phyloP scores from a whole-genome alignment of 2,329 filamentous ascomycete genomes.

The Monosporascus sp. region DNA sequence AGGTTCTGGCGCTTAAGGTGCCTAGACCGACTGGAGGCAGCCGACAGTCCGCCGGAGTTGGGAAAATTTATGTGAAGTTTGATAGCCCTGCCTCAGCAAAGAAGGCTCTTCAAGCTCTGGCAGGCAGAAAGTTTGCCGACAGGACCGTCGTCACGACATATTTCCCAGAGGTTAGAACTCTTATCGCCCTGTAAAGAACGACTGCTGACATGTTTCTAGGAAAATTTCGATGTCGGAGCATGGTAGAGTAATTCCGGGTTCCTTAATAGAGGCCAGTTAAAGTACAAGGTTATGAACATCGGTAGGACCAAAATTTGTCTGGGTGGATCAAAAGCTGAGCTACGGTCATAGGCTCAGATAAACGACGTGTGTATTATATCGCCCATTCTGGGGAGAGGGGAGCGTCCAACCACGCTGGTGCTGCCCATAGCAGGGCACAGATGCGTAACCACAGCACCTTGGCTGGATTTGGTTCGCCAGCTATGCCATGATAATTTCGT shows the following conservation, averaged over 20 bases:
- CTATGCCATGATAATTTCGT: background rate
- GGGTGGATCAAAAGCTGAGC: background rate
- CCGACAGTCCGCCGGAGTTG: constrained; percentile 81
- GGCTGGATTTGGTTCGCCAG: background rate
- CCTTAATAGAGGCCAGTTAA: background rate
- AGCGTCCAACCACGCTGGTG: background rate
- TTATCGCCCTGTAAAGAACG: background rate
- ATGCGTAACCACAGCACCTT: background rate
- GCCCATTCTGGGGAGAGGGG: background rate
- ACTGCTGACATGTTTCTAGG: constrained; percentile 47
- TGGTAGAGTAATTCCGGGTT: constrained; percentile 54
- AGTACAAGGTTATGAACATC: background rate
- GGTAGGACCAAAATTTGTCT: background rate
- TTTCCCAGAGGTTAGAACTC: constrained; percentile 73
- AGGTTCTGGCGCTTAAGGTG: constrained; percentile 83
- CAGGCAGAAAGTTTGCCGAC: constrained; percentile 92
- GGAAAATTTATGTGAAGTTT: constrained; percentile 97
- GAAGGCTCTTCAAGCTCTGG: constrained; percentile 82
- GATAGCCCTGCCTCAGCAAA: constrained; percentile 72
- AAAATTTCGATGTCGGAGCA: constrained; percentile 89
- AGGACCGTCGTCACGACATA: constrained; percentile 95
- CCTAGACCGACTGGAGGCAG: constrained; percentile 80
- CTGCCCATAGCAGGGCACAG: background rate
- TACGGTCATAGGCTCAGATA: background rate
- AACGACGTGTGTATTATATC: background rate